Evolutionary conservation across 2,329 filamentous ascomycete genomes (phyloP), one percentile per base, ranked within the genome.

Genomic region (Aspergillus novofumigatus): DNA sequence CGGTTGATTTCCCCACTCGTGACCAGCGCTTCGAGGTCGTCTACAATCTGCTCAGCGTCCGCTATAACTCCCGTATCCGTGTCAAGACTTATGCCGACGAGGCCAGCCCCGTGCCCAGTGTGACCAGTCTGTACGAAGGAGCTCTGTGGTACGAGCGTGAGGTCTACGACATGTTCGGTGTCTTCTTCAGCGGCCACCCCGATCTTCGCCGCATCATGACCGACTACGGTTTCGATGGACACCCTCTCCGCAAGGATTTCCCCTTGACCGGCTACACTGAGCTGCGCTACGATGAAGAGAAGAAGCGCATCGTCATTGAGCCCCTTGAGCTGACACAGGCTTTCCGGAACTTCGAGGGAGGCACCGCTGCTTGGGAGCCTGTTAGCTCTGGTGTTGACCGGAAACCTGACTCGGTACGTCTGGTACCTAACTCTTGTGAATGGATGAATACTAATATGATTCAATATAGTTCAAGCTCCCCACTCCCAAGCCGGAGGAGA

Each of bases 21-120:
- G 90, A 95, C 75, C 88, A 97, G 78, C 91, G 94, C 59, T 99
- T 99, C 78, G 94, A 99, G 80, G 83, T 99, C 61, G 92, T 99
- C 66, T 99, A 99, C 84, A 97, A 99, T 79, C 78, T 99, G 65
- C 87, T 99, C 62, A 95, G 90, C 66, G 89, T 99, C 69, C 89
- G 94, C 65, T 92, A 97, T 82, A 99, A 99, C 80, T 89, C 92
- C 54, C 90, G 94, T 66, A 94, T 99, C 76, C 86, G 94, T 60
- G 92, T 99, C 72, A 99, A 99, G 87, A 99, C 94, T 50, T 99
- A 99, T 74, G 92, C 93, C 68, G 93, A 99, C 72, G 94, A 99
- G 80, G 90, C 91, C 7, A 91, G 91, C 4, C 92, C 94, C 1
- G 91, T 99, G 0, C 94, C 94, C 44, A 95, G 90, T 74, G 83